These are phyloP conservation scores for Paspalum vaginatum DNA, from an alignment of 176 grass and related monocot genomes.

Conservation along the genomic window DNA sequence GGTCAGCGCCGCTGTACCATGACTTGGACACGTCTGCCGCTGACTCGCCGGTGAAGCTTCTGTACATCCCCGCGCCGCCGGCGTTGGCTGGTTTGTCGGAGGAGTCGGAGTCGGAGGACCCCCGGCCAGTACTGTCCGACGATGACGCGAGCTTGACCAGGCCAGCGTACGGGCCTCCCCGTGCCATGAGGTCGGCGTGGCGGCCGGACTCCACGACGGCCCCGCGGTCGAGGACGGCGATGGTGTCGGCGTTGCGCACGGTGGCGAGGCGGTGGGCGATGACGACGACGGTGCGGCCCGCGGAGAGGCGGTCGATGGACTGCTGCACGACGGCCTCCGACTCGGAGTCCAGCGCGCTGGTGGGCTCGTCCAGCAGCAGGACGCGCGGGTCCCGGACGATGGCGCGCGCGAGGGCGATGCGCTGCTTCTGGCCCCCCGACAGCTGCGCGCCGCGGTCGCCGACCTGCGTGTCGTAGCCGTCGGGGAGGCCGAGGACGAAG, in stretches of 20 bases:
- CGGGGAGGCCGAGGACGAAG: constrained; percentile 57
- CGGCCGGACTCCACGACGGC: constrained; percentile 56
- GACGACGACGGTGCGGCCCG: constrained; percentile 56
- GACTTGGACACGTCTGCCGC: constrained; percentile 21
- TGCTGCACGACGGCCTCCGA: constrained; percentile 71
- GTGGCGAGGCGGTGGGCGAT: constrained; percentile 72
- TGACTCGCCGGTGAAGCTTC: constrained; percentile 42
- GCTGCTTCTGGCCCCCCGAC: constrained; percentile 78
- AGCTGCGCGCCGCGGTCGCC: constrained; percentile 68
- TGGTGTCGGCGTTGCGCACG: constrained; percentile 58
- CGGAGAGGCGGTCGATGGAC: constrained; percentile 56
- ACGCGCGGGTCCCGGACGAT: constrained; percentile 62
- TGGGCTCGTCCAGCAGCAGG: constrained; percentile 77
- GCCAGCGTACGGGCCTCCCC: constrained; percentile 40
- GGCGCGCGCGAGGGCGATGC: constrained; percentile 65
- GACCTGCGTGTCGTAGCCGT: constrained; percentile 78
- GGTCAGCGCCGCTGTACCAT: constrained; percentile 16
- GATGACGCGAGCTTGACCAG: constrained; percentile 58
- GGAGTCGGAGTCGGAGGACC: too few relatives aligned
- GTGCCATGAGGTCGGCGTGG: constrained; percentile 52
- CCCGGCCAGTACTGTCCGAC: not conserved
- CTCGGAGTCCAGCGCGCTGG: constrained; percentile 69
- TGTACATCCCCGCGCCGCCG: too few relatives aligned
- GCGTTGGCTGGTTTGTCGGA: too few relatives aligned
- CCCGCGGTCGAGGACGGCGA: constrained; percentile 59